phyloP scores from a whole-genome alignment of 345 rosid species.

The Boechera retrofracta region DNA sequence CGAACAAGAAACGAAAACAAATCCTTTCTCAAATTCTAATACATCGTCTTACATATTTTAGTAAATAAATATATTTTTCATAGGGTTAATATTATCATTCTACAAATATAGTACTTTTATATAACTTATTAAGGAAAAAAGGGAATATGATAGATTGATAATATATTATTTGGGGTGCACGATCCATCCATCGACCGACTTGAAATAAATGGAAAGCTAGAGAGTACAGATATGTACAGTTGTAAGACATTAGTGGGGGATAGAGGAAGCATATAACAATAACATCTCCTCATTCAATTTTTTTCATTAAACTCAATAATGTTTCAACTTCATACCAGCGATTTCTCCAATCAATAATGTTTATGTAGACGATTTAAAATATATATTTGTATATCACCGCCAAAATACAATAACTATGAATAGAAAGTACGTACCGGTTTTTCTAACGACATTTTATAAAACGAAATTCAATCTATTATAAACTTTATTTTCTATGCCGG shows the following conservation, averaged over 20 bases:
- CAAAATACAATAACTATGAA: neutral
- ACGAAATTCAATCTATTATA: neutral
- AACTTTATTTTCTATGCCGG: neutral
- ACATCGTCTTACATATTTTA: neutral
- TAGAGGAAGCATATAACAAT: constrained; percentile 41
- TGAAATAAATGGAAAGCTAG: constrained; percentile 42
- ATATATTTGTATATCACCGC: constrained; percentile 35
- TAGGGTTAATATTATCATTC: neutral
- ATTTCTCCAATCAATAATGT: constrained; percentile 8
- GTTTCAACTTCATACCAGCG: constrained; percentile 43
- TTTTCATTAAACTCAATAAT: constrained; percentile 11
- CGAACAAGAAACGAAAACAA: neutral
- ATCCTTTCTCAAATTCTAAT: neutral
- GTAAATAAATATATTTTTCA: neutral
- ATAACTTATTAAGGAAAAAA: neutral
- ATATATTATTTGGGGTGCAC: constrained; percentile 31
- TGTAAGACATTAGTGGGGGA: constrained; percentile 36
- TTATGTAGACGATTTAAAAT: neutral
- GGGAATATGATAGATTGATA: neutral
- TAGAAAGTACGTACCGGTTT: neutral
- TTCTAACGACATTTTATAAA: neutral
- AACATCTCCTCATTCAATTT: constrained; percentile 31
- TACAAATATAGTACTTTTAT: neutral
- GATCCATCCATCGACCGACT: constrained; percentile 41
- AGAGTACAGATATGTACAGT: constrained; percentile 47